Base-by-base conservation (phyloP, 768 basidiomycete species). In the Collybia sp. region DNA sequence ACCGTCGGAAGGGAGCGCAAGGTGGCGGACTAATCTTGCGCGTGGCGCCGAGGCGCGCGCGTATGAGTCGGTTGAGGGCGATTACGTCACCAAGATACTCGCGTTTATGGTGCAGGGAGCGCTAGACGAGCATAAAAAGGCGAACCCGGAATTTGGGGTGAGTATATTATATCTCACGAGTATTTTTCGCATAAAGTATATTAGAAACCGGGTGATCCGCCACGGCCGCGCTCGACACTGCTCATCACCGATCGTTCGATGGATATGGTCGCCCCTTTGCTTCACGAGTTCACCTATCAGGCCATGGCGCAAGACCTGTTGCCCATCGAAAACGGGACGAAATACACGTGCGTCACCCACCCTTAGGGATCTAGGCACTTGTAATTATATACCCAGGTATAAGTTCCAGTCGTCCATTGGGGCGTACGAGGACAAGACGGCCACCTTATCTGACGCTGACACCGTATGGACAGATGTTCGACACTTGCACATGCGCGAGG, bases 251-350 rank as follows among this genome's bases (percentile, higher is more conserved):
- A 99, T 65, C 83, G 96, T n/a, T 79, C 93, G 3, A 92, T 99
- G 86, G 96, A 99, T 64, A 83, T 84, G 56, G 59, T 88, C 18
- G 86, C 92, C 2, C 96, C 96, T 1, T 79, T 97, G 49, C 61
- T 96, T 31, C 96, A 99, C 61, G 96, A 98, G 59, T 99, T 99
- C 60, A 98, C 95, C 16, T 99, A 98, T 64, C 96, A 98, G 65
- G 95, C 96, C 0, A 99, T 99, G 96, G 88, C 87, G 41, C 93
- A 93, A 55, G 96, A 99, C 63, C 66, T 99, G 15, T 74, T 99
- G 5, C 85, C 85, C 13, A 89, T 99, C 43, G 79, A 92, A 46
- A 82, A 91, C 50, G 95, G 94, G 18, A 75, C 73, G 8, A 85
- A 78, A 65, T 98, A 97, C 65, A 82, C 79, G 93, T 95, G 53